Percentiles rank a stretch among this genome's conserved stretches.
phyloP scores from a whole-genome alignment of 2,329 filamentous ascomycete genomes.

The Calonectria honghensis region DNA sequence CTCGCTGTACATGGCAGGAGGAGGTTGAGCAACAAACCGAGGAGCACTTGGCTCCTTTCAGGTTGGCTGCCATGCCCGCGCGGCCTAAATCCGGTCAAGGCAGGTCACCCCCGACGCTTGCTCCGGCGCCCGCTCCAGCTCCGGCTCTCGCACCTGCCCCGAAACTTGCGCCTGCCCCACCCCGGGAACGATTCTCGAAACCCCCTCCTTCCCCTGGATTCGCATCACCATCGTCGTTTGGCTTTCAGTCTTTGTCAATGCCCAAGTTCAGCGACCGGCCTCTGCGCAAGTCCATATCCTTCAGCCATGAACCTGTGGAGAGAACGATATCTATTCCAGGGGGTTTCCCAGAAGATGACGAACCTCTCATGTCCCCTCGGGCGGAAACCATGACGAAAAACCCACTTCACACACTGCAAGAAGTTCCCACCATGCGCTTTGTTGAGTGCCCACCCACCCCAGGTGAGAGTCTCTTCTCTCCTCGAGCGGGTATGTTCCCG shows the following conservation, averaged over 20 bases:
- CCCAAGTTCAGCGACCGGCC: conserved; percentile 50
- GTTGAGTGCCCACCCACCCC: conserved; percentile 72
- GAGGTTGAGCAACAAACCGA: conserved; percentile 63
- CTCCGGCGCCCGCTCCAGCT: conserved; percentile 42
- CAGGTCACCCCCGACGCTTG: conserved; percentile 35
- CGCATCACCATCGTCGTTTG: conserved; percentile 62
- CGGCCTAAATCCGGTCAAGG: conserved; percentile 61
- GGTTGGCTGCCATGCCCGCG: conserved; percentile 54
- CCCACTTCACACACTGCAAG: conserved; percentile 71
- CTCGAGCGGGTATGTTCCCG: conserved; percentile 71
- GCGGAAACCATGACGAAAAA: conserved; percentile 84
- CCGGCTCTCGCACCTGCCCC: conserved; percentile 39
- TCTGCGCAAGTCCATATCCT: conserved; percentile 16
- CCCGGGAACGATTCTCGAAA: conserved; percentile 56
- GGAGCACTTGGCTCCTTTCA: conserved; percentile 47
- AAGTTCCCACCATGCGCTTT: conserved; percentile 70
- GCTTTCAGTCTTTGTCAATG: conserved; percentile 63
- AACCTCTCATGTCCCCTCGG: conserved; percentile 81
- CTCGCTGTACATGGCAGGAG: conserved; percentile 76
- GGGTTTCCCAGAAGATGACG: conserved; percentile 67
- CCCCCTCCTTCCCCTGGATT: conserved; percentile 69
- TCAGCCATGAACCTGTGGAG: conserved; percentile 52
- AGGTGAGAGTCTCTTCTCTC: conserved; percentile 72
- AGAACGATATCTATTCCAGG: conserved; percentile 61
- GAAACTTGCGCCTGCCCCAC: conserved; percentile 43